Base-by-base conservation (phyloP, 495 filamentous ascomycete species). In the Rusavskia elegans region DNA sequence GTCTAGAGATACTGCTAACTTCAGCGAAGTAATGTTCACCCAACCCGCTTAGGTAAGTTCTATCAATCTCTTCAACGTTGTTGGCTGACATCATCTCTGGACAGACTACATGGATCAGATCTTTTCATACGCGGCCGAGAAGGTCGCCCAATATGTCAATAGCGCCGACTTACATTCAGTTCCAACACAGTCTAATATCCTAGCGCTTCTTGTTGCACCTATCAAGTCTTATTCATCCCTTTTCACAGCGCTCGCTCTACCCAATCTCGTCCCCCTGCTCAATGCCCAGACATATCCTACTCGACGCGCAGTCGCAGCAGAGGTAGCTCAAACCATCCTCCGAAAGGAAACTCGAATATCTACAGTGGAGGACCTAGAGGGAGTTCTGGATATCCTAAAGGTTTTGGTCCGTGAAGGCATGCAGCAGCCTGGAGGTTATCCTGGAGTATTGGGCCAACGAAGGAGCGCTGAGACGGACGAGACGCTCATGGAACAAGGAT, bases 401-500 rank as follows among this genome's bases (percentile, higher is more conserved):
- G 93, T 97, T 1, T 65, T 98, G 40, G 94, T 98, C 60, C 90
- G 84, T 53, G 93, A 97, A 65, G 92, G 90, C 7, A 79, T 81
- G 16, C 90, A 95, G 57, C 82, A 89, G 51, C 81, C 86, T 16
- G 75, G 76, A 41, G 86, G 87, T 25, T 95, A 94, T 60, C 85
- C 88, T 11, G 87, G 87, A 6, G 76, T 82, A 27, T 82, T 84
- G 48, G 62, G 76, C 2, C 77, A 81, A 50, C 68, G 68, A 66
- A 83, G 75, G 61, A 83, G 70, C 53, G 73, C 64, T 45, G 84
- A 93, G 57, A 96, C 93, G 1, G 93, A 97, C 39, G 92, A 98
- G 66, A 96, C 90, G 0, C 79, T 97, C 55, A 89, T 96, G 65
- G 92, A 97, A 66, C 92, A 98, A 73, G 92, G 92, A 36, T 94